phyloP scores from a whole-genome alignment of 2,329 filamentous ascomycete genomes.

The Dactylellina haptotyla region DNA sequence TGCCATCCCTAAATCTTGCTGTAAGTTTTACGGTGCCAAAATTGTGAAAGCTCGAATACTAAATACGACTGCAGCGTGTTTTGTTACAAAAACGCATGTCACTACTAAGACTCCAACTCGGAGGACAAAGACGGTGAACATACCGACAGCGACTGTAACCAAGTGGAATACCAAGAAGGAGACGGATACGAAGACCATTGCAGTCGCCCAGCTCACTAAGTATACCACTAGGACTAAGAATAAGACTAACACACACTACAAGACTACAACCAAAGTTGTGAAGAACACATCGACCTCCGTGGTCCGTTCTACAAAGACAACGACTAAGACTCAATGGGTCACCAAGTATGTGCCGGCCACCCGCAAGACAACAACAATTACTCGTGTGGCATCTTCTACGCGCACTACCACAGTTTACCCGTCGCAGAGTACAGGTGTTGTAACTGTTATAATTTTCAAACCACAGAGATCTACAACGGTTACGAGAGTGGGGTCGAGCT shows the following conservation, averaged over 20 bases:
- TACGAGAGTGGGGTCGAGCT: background rate
- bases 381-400: background rate
- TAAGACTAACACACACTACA: slow-evolving; percentile 11
- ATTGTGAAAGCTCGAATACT: background rate
- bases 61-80: background rate
- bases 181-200: background rate
- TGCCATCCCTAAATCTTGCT: slow-evolving; percentile 2
- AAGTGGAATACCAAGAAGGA: slow-evolving; percentile 13
- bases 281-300: slow-evolving; percentile 5
- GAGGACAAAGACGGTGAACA: background rate
- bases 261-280: slow-evolving; percentile 6
- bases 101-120: slow-evolving; percentile 8
- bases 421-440: background rate
- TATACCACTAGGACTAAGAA: slow-evolving; percentile 6
- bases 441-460: slow-evolving; percentile 8
- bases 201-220: background rate
- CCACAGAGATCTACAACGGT: background rate
- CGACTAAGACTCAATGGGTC: slow-evolving; percentile 1
- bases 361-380: slow-evolving; percentile 10
- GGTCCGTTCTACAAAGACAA: background rate
- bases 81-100: background rate
- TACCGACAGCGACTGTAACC: background rate
- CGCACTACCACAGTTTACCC: background rate
- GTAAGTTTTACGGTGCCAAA: background rate
- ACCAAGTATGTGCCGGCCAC: slow-evolving; percentile 1